Evolutionary conservation across 73 alveolate species (phyloP), one percentile per base, ranked within the genome.

Genomic region (Paramecium caudatum): DNA sequence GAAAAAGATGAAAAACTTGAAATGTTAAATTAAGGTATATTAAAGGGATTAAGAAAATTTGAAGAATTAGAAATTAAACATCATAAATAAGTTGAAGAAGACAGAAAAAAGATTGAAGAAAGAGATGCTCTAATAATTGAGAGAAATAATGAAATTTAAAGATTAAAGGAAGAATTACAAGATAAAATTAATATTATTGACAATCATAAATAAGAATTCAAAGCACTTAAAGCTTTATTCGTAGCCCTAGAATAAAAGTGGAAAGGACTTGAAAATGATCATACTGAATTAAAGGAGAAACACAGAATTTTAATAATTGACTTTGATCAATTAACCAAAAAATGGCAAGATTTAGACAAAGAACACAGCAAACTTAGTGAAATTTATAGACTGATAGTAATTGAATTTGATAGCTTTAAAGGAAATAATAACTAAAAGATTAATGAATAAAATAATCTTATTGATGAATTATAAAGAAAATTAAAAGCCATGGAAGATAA

Each of bases 21-120:
- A 55, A 16, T 55, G 0, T 43, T 55, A 9, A 43, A 55, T 5
- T 16, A 37, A 55, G 80, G 80, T 3, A 55, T 55, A 4, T 37
- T 43, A 9, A 55, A 55, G 2, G 80, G 80, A 19, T 19, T 55
- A 10, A 55, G 30, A 23, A 55, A 55, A 23, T 27, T 55, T 9
- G 80, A 37, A 23, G 80, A 55, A 55, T 27, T 55, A 7, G 80
- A 55, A 55, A 43, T 43, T 3, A 55, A 55, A 27, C 80, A 55
- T 23, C 80, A 55, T 55, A 23, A 55, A 55, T 55, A 55, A 5
- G 13, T 27, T 16, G 80, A 55, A 23, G 80, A 17, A 27, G 80
- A 55, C 30, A 55, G 23, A 55, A 55, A 55, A 23, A 55, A 0
- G 30, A 55, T 55, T 23, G 80, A 55, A 55, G 80, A 55, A 5